Conservation (phyloP, 2,329 filamentous ascomycete species). For the Penicillium brevicompactum region DNA sequence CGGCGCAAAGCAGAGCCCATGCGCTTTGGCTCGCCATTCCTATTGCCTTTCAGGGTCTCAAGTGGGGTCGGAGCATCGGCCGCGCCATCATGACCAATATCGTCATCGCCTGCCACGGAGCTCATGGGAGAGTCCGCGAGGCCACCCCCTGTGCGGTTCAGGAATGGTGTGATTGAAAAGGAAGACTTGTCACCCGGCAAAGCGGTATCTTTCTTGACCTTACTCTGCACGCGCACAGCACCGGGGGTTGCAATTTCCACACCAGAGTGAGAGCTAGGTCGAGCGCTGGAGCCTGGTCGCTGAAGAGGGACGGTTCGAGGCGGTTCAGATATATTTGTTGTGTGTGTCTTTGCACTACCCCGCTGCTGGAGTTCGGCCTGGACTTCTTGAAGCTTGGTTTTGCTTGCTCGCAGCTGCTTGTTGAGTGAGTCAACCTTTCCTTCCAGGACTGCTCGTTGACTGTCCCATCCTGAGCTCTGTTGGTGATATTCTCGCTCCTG, state of each 20-base stretch:
- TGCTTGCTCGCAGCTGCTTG: slow-evolving; percentile 68
- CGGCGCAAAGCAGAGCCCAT: slow-evolving; percentile 5
- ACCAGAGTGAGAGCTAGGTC: slow-evolving; percentile 40
- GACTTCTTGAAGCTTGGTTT: slow-evolving; percentile 71
- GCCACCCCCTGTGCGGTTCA: slow-evolving; percentile 69
- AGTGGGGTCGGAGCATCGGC: background rate
- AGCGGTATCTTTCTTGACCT: slow-evolving; percentile 59
- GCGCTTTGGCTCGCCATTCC: background rate
- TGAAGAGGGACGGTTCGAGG: slow-evolving; percentile 45
- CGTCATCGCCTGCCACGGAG: slow-evolving; percentile 31
- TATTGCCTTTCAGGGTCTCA: background rate
- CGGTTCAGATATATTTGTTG: slow-evolving; percentile 31
- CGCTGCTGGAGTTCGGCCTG: slow-evolving; percentile 53
- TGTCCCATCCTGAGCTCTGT: slow-evolving; percentile 62
- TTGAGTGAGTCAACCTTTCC: slow-evolving; percentile 70
- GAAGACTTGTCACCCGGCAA: slow-evolving; percentile 81
- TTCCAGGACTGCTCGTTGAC: slow-evolving; percentile 66
- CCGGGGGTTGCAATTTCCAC: slow-evolving; percentile 56
- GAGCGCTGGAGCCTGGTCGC: slow-evolving; percentile 28
- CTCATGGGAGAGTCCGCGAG: slow-evolving; percentile 43
- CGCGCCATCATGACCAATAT: slow-evolving; percentile 10
- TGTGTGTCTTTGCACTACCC: slow-evolving; percentile 37
- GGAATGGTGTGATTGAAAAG: slow-evolving; percentile 92
- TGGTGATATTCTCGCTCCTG: slow-evolving; percentile 57
- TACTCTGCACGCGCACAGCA: slow-evolving; percentile 54